These are phyloP conservation scores for Massarina eburnea DNA, from an alignment of 2,329 filamentous ascomycete genomes.

Conservation along the genomic window DNA sequence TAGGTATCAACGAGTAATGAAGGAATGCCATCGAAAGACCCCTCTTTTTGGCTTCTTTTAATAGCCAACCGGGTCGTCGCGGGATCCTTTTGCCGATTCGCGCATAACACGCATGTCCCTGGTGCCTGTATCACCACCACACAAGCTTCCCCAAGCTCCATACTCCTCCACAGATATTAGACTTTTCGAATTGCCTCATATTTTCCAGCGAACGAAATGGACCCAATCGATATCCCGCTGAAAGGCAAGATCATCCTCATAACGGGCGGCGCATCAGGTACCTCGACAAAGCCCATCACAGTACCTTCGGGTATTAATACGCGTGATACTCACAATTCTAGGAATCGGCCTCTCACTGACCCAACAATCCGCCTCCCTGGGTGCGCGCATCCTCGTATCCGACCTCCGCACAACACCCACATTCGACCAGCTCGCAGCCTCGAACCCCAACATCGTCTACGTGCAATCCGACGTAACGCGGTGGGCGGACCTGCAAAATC, in stretches of 20 bases:
- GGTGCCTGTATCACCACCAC: not conserved
- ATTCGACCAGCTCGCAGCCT: conserved; percentile 18
- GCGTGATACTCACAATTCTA: conserved; percentile 5
- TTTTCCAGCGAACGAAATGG: conserved; percentile 6
- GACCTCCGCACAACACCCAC: conserved; percentile 27
- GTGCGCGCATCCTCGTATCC: conserved; percentile 25
- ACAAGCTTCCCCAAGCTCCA: not conserved
- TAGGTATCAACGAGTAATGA: too few species aligned
- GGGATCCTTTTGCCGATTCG: conserved; percentile 8
- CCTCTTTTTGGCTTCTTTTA: too few species aligned
- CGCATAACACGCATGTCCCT: not conserved
- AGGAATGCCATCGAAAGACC: too few species aligned
- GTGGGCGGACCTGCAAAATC: conserved; percentile 28
- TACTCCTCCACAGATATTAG: not conserved
- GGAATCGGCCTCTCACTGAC: conserved; percentile 37
- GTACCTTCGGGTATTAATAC: not conserved
- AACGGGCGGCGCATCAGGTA: conserved; percentile 41
- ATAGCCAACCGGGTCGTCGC: conserved; percentile 2
- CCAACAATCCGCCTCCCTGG: conserved; percentile 27
- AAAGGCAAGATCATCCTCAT: conserved; percentile 36
- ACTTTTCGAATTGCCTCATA: not conserved
- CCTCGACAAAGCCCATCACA: not conserved
- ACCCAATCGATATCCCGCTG: conserved; percentile 32
- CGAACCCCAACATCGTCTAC: conserved; percentile 27
- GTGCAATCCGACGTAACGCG: conserved; percentile 30